phyloP scores from a whole-genome alignment of 306 rosid genomes.

The Lathyrus aphaca region DNA sequence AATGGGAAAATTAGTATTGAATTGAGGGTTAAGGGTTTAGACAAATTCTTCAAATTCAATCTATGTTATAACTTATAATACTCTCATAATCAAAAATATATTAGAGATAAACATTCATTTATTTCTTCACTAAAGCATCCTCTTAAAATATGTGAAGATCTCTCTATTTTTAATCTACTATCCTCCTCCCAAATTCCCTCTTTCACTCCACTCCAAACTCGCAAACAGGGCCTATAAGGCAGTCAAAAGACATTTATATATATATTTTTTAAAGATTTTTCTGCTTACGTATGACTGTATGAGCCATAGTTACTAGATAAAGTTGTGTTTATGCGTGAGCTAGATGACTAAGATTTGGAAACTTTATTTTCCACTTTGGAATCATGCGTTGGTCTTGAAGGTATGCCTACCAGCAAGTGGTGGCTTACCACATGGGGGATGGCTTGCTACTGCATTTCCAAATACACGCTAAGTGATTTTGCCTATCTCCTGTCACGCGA shows the following conservation, averaged over 20 bases:
- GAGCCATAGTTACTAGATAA: slow-evolving; percentile 18
- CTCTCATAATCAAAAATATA: not conserved
- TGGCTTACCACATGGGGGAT: not conserved
- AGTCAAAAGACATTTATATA: not conserved
- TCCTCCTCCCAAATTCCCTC: not conserved
- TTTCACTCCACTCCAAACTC: not conserved
- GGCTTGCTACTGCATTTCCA: not conserved
- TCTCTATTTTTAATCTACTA: not conserved
- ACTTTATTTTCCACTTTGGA: not conserved
- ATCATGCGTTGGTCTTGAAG: not conserved
- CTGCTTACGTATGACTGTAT: not conserved
- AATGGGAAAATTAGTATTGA: too few species aligned
- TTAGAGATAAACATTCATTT: too few species aligned
- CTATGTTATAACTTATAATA: not conserved
- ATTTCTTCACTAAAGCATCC: not conserved
- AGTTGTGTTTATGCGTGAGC: slow-evolving; percentile 10
- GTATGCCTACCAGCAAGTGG: not conserved
- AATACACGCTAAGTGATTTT: not conserved
- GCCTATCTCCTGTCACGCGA: not conserved
- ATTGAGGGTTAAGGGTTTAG: not conserved
- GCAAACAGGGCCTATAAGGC: not conserved
- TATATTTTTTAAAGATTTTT: slow-evolving; percentile 28
- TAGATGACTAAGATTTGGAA: not conserved
- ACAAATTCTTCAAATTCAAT: not conserved
- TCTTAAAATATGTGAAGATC: not conserved